Evolutionary conservation across 1,139 yeast genomes (phyloP), one percentile per base, ranked within the genome.

Genomic region (Kurtzmaniella quercitrusa): DNA sequence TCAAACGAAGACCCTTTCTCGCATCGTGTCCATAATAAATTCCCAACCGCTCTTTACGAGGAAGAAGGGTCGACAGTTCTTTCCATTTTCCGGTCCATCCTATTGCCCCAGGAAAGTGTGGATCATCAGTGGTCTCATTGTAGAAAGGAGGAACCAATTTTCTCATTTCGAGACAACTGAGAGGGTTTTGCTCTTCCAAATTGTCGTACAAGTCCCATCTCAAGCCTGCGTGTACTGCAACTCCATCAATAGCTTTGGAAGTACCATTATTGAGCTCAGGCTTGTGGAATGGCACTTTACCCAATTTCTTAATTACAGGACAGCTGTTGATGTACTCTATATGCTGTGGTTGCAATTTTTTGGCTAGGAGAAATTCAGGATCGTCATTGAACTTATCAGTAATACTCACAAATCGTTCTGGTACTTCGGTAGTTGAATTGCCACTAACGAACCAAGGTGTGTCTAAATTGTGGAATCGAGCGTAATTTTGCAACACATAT

Each of bases 11-110:
- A 0, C 97, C 96, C 45, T 82, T 68, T 44, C 80, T 72, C 3
- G 97, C 95, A 59, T 87, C 95, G 57, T 91, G 98, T 1, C 98
- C 98, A 57, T 91, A 91, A 54, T 79, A 81, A 1, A 88, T 91
- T n/a, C 78, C 76, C 36, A 49, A 40, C 5, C 57, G 44, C 23
- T 74, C 64, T 1, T 62, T 56, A 33, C 56, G 49, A 6, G 59
- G 47, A 7, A 55, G 47, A 19, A 56, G 55, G 47, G 71, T 69
- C 56, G 80, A 78, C 46, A 74, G 67, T 38, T 67, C 60, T 51
- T 82, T 80, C 77, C 84, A 86, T 9, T 79, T 61, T 45, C 76
- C 72, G 17, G 82, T 76, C 89, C 95, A 87, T 15, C 80, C 71
- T 5, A 77, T 78, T 1, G 80, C 74, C 34, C 73, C 69, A 19